phyloP scores from a whole-genome alignment of 163 green algal species.

The Dunaliella salina region DNA sequence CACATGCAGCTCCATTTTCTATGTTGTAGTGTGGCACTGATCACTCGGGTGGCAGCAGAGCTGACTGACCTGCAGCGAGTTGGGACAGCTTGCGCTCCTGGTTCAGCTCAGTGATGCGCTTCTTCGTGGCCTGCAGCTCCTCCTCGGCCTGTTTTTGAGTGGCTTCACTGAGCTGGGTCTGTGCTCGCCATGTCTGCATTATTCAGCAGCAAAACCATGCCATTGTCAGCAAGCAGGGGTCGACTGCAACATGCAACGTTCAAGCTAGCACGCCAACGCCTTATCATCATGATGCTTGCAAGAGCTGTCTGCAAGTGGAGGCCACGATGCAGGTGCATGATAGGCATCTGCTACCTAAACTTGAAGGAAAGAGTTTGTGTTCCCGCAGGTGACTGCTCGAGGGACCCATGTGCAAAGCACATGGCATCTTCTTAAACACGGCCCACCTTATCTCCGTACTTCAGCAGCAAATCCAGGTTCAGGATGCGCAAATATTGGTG shows the following conservation, averaged over 20 bases:
- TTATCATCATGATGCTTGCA: background rate
- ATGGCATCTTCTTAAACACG: too few species aligned
- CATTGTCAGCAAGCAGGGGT: background rate
- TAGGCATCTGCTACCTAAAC: too few species aligned
- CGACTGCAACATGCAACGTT: background rate
- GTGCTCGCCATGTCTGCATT: conserved; percentile 25
- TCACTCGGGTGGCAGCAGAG: too few species aligned
- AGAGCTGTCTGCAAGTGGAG: background rate
- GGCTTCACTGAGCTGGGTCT: conserved; percentile 31
- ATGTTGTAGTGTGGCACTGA: background rate
- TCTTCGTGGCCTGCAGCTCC: conserved; percentile 23
- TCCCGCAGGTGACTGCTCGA: too few species aligned
- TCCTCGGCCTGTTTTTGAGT: conserved; percentile 34
- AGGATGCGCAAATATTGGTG: conserved; percentile 69
- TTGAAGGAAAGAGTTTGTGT: too few species aligned
- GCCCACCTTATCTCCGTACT: conserved; percentile 65
- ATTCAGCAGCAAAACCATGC: background rate
- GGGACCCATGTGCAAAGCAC: too few species aligned
- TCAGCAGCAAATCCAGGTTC: conserved; percentile 80
- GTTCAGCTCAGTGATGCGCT: conserved; percentile 62
- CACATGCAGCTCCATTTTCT: background rate
- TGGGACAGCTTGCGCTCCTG: conserved; percentile 67
- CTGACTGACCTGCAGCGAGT: conserved; percentile 3
- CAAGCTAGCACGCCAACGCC: background rate
- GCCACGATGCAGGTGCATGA: too few species aligned